Evolutionary conservation across 1,284 basidiomycete species (phyloP), one percentile per base, ranked within the genome.

Genomic region (Ceratobasidium sp.): DNA sequence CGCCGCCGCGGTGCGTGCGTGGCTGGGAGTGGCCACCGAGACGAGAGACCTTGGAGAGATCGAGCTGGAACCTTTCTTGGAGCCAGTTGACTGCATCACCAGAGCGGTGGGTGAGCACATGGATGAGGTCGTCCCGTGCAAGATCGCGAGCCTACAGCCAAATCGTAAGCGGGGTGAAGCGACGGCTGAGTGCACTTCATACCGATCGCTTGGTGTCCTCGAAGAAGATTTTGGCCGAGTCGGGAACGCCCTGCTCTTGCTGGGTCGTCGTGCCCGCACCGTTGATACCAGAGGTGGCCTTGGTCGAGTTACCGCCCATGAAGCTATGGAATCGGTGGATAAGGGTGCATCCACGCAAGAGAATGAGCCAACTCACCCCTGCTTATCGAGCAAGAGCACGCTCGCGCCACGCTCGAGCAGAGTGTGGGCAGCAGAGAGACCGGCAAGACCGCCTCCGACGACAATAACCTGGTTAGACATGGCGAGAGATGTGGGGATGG

Each of bases 21-120:
- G 94, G 93, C 78, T 96, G 93, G 69, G 88, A 92, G 85, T 98
- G 97, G 75, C 97, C 97, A 76, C 96, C 96, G 55, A 98, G 90
- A 80, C 96, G 92, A 30, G 95, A 89, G 76, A 98, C 94, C 84
- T 97, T 96, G 80, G 92, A 94, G 55, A 98, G 89, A 80, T 98
- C 97, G 74, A 99, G 92, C 62, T 82, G 84, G 81, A 97, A 97
- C 81, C 89, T 92, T 84, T 89, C 86, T 79, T 93, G 90, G 46
- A 98, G 87, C 96, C 97, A 98, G 85, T 97, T 93, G 80, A 99
- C 96, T 58, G 97, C 97, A 79, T 97, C 94, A 58, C 91, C 97
- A 8, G 96, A 98, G 76, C 92, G 91, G 74, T 94, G 93, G 39
- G 97, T 98, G 76, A 99, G 89, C 72, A 98, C 97, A 71, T 87